Evolutionary conservation across 2,329 filamentous ascomycete species (phyloP).

Genomic region (Colletotrichum somersetense): DNA sequence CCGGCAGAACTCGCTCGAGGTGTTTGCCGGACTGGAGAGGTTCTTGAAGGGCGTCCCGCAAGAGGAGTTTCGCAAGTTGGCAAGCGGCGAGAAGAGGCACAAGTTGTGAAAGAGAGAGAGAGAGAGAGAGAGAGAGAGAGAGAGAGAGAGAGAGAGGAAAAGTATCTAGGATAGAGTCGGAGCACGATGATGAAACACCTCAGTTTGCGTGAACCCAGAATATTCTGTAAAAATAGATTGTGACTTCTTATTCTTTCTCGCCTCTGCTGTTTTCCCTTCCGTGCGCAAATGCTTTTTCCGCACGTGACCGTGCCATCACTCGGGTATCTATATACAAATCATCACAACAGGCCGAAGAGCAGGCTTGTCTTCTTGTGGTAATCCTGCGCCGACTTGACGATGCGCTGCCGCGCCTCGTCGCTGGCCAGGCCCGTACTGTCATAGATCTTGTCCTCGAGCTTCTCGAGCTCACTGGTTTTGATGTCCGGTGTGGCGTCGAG

Average conservation of each 20-base stretch:
- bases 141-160: not conserved
- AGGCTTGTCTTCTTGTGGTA: slow-evolving; percentile 88
- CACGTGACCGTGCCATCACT: not conserved
- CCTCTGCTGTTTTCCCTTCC: not conserved
- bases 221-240: not conserved
- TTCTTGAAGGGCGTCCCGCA: slow-evolving; percentile 87
- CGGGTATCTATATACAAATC: slow-evolving; percentile 40
- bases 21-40: slow-evolving; percentile 85
- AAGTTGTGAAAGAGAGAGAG: slow-evolving; percentile 72
- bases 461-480: slow-evolving; percentile 52
- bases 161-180: not conserved
- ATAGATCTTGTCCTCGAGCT: slow-evolving; percentile 61
- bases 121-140: no score
- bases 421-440: slow-evolving; percentile 60
- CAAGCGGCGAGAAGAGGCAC: slow-evolving; percentile 90
- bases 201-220: not conserved
- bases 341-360: slow-evolving; percentile 81
- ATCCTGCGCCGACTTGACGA: slow-evolving; percentile 75
- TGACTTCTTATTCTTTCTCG: not conserved
- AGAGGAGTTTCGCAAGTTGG: slow-evolving; percentile 88
- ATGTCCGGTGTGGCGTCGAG: slow-evolving; percentile 51
- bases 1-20: slow-evolving; percentile 83
- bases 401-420: slow-evolving; percentile 62
- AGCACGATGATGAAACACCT: not conserved
- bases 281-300: not conserved